A percentile compares a stretch with the other conserved stretches of the same genome.
These are phyloP conservation scores for Geosmithia morbida DNA, from an alignment of 2,329 filamentous ascomycete species.

Conservation along the genomic window DNA sequence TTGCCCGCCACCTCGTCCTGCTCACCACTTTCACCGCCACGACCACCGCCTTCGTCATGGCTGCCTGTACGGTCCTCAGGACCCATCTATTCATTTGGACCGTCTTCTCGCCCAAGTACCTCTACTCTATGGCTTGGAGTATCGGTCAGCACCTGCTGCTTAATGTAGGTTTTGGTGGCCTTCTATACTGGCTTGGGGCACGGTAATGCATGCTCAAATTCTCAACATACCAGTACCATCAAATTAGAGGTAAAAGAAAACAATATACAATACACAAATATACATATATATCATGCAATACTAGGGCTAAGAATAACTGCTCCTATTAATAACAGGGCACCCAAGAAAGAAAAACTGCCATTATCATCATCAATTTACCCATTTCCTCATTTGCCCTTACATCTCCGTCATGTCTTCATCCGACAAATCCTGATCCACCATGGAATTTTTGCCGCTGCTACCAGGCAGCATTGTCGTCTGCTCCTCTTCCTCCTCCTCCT, in stretches of 20 bases:
- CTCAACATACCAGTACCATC: neutral
- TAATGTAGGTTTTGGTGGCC: constrained; percentile 48
- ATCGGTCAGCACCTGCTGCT: constrained; percentile 65
- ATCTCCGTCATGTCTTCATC: constrained; percentile 19
- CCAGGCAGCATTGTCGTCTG: constrained; percentile 11
- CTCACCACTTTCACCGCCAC: constrained; percentile 57
- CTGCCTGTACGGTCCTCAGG: constrained; percentile 67
- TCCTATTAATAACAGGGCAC: constrained; percentile 1
- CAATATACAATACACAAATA: neutral
- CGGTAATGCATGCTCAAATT: neutral
- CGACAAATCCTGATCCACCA: constrained; percentile 14
- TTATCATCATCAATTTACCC: constrained; percentile 4
- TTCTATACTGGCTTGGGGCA: constrained; percentile 39
- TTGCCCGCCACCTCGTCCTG: constrained; percentile 39
- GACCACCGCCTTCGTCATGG: constrained; percentile 65
- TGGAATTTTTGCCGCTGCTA: constrained; percentile 10
- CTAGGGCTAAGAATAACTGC: too few relatives aligned
- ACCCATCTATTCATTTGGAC: constrained; percentile 98
- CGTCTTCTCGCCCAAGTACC: constrained; percentile 91
- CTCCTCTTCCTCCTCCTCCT: constrained; percentile 31
- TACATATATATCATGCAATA: neutral
- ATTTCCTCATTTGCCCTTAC: constrained; percentile 15
- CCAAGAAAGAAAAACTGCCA: constrained; percentile 5
- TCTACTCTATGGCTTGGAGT: constrained; percentile 85
- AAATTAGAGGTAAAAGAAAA: neutral